Evolutionary conservation across 2,329 filamentous ascomycete genomes (phyloP).

Genomic region (Penicillium corylophilum): DNA sequence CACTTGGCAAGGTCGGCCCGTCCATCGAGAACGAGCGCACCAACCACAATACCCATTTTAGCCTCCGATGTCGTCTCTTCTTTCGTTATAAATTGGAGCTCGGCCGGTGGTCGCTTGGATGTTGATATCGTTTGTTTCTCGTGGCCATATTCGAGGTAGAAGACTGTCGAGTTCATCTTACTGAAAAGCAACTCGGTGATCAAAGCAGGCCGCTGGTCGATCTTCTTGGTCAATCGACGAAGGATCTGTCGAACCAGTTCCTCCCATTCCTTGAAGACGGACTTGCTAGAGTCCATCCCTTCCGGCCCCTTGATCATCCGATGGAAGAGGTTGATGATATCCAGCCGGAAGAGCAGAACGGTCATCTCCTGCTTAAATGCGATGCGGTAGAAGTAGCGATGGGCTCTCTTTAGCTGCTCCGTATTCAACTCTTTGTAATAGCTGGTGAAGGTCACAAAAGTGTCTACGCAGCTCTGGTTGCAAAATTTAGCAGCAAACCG

Average conservation of each 20-base stretch:
- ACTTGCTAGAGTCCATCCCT: conserved; percentile 64
- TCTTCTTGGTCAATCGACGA: conserved; percentile 75
- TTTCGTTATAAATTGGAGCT: conserved; percentile 76
- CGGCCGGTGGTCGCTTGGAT: conserved; percentile 70
- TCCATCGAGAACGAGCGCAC: conserved; percentile 75
- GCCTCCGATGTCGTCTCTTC: conserved; percentile 62
- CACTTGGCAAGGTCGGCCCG: conserved; percentile 75
- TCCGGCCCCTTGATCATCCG: conserved; percentile 89
- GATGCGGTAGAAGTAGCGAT: conserved; percentile 90
- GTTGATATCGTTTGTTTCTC: conserved; percentile 71
- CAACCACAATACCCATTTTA: conserved; percentile 77
- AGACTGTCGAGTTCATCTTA: conserved; percentile 78
- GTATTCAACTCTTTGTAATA: conserved; percentile 78
- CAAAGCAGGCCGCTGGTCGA: conserved; percentile 80
- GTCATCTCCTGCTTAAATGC: conserved; percentile 94
- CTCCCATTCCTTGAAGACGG: conserved; percentile 85
- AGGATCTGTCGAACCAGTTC: conserved; percentile 83
- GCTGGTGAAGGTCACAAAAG: conserved; percentile 75
- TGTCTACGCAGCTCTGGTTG: conserved; percentile 81
- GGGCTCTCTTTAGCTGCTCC: conserved; percentile 82
- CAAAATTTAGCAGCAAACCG: conserved; percentile 79
- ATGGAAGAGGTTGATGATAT: conserved; percentile 85
- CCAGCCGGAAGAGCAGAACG: conserved; percentile 83
- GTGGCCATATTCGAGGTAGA: conserved; percentile 86
- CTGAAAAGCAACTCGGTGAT: conserved; percentile 93